Evolutionary conservation across 2,329 filamentous ascomycete species (phyloP).

Genomic region (Aspergillus neotritici): DNA sequence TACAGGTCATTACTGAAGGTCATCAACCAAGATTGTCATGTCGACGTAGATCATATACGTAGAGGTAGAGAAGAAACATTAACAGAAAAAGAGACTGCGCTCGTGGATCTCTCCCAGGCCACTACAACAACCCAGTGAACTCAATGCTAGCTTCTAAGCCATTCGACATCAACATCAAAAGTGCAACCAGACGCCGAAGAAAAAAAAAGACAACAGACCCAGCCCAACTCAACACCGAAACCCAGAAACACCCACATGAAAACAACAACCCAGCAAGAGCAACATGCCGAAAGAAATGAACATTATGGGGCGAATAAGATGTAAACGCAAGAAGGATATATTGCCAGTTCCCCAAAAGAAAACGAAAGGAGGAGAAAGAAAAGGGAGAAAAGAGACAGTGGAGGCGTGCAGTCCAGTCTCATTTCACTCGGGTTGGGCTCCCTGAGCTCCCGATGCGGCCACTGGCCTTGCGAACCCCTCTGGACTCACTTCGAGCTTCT

Average conservation of each 20-base stretch:
- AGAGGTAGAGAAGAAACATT: no score
- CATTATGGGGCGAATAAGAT: slow-evolving; percentile 5
- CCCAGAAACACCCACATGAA: slow-evolving; percentile 11
- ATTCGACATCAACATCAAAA: slow-evolving; percentile 14
- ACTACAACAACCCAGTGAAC: slow-evolving; percentile 9
- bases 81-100: not conserved
- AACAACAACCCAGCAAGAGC: slow-evolving; percentile 12
- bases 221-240: slow-evolving; percentile 18
- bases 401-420: slow-evolving; percentile 1
- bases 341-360: slow-evolving; percentile 10
- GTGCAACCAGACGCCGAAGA: slow-evolving; percentile 23
- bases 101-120: slow-evolving; percentile 5
- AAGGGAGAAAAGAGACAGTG: not conserved
- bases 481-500: slow-evolving; percentile 34
- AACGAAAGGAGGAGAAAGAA: slow-evolving; percentile 3
- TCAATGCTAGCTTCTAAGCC: slow-evolving; percentile 17
- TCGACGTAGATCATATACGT: slow-evolving; percentile 21
- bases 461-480: slow-evolving; percentile 43
- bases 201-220: slow-evolving; percentile 16
- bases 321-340: slow-evolving; percentile 16
- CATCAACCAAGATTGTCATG: slow-evolving; percentile 20
- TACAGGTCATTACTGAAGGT: not conserved
- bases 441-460: slow-evolving; percentile 42
- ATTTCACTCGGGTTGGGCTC: slow-evolving; percentile 30
- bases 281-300: slow-evolving; percentile 6